Base-by-base conservation (phyloP, 129 eudicot genomes). In the Pseudognaphalium luteoalbum region DNA sequence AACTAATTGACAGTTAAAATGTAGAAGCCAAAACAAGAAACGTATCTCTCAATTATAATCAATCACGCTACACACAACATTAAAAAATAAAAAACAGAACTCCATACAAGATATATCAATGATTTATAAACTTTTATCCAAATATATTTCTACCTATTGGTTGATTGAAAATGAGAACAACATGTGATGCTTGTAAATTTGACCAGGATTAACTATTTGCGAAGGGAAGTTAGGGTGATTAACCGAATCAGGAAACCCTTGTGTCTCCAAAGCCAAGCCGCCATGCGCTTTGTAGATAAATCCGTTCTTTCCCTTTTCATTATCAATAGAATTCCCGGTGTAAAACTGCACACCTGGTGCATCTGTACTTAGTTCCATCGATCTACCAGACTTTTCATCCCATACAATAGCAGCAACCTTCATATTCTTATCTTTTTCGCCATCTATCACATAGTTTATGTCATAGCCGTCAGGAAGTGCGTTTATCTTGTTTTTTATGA, bases 231-330 rank as follows among this genome's bases (percentile, higher is more conserved):
- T 88, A 0, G 89, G 92, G 20, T 93, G 96, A 70, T 93, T 88
- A 50, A 93, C 98, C 29, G 98, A 66, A 71, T 93, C 97, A 3
- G 98, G 98, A 56, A 86, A 93, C 61, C 89, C 98, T 74, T 93
- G 98, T n/a, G 93, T 93, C 88, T 93, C 98, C 85, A 93, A 81
- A 77, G 93, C 88, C 70, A 90, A 73, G 6, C 87, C 98, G 0
- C 93, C 89, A 47, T 87, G 92, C 51, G 84, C 75, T 35, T 83
- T 56, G 51, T 93, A 93, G 41, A 86, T 83, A 57, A 6, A 85
- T 6, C 98, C 97, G 10, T 90, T 87, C 77, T 93, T 93, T 7
- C 98, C 98, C 52, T 79, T 86, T 82, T 80, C 87, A 19, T 85
- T 51, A 21, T 42, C 28, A 14, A 90, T 33, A 72, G 61, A 83